Percentiles rank a stretch among this genome's conserved stretches.
These are phyloP conservation scores for Citrus sp. DNA, from an alignment of 345 rosid genomes.

Conservation along the genomic window DNA sequence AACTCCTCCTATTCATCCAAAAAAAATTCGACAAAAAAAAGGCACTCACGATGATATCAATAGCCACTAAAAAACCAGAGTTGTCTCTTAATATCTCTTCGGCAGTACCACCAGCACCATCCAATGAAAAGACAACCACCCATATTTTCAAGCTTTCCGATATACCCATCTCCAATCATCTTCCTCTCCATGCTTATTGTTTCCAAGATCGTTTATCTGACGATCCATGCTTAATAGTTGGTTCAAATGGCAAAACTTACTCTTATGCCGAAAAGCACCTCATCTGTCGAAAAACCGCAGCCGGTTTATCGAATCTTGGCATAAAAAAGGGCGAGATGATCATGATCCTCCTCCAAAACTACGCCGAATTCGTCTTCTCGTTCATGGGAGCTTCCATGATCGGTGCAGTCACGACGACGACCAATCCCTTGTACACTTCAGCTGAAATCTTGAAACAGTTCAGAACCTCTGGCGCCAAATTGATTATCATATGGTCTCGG, in stretches of 20 bases:
- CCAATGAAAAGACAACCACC: not conserved
- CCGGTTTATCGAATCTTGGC: constrained; percentile 58
- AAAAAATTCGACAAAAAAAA: too few relatives aligned
- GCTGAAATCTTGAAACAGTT: constrained; percentile 68
- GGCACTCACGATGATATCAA: constrained; percentile 13
- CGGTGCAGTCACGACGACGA: constrained; percentile 76
- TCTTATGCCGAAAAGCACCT: constrained; percentile 54
- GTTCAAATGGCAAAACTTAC: constrained; percentile 45
- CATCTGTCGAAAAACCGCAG: constrained; percentile 42
- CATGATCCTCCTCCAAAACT: constrained; percentile 82
- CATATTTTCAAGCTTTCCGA: constrained; percentile 69
- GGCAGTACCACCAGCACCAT: not conserved
- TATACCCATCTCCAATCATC: constrained; percentile 65
- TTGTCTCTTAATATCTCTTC: constrained; percentile 4
- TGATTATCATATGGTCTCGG: constrained; percentile 62
- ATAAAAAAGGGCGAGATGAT: constrained; percentile 69
- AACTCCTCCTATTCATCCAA: too few relatives aligned
- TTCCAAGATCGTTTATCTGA: constrained; percentile 43
- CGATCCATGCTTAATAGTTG: constrained; percentile 62
- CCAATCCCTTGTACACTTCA: constrained; percentile 82
- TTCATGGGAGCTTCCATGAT: constrained; percentile 88
- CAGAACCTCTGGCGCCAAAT: constrained; percentile 41
- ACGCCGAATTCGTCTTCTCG: constrained; percentile 72
- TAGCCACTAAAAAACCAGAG: constrained; percentile 17
- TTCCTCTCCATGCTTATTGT: constrained; percentile 75